phyloP scores from a whole-genome alignment of 2,329 filamentous ascomycete species.

The Thelonectria olida region DNA sequence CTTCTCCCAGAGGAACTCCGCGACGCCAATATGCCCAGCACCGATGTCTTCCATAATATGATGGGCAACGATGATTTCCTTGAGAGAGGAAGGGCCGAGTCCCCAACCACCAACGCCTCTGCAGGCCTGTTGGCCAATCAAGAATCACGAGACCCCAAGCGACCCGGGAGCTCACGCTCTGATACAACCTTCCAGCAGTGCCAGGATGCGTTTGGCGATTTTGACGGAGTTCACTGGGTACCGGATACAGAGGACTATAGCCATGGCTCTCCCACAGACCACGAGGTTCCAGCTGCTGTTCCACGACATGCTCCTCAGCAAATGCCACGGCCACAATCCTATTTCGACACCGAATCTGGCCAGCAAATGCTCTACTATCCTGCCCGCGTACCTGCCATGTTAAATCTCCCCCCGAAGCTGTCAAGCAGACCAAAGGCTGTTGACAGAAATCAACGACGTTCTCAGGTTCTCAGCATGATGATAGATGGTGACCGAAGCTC shows the following conservation, averaged over 20 bases:
- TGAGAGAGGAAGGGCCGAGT: conserved; percentile 14
- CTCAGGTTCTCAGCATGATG: conserved; percentile 75
- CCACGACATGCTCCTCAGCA: neutral
- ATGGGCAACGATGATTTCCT: conserved; percentile 39
- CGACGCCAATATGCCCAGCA: conserved; percentile 42
- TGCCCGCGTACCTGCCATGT: conserved; percentile 90
- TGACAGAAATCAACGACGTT: conserved; percentile 75
- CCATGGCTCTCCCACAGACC: conserved; percentile 26
- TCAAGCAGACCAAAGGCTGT: conserved; percentile 75
- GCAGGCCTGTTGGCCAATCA: conserved; percentile 25
- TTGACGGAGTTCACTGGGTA: conserved; percentile 81
- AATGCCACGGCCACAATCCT: conserved; percentile 62
- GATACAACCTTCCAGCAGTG: conserved; percentile 72
- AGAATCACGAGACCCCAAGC: conserved; percentile 29
- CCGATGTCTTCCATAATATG: conserved; percentile 48
- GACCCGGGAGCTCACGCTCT: conserved; percentile 60
- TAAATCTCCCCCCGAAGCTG: conserved; percentile 89
- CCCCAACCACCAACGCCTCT: conserved; percentile 17
- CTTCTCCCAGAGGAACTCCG: conserved; percentile 50
- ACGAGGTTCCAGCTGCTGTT: conserved; percentile 27
- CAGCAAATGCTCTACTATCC: conserved; percentile 95
- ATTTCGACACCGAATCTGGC: conserved; percentile 70
- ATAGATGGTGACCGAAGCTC: conserved; percentile 42
- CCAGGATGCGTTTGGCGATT: conserved; percentile 77
- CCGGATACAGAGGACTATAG: conserved; percentile 53